Evolutionary conservation across 345 rosid species (phyloP), one percentile per base, ranked within the genome.

Genomic region (Streptanthus diversifolius): DNA sequence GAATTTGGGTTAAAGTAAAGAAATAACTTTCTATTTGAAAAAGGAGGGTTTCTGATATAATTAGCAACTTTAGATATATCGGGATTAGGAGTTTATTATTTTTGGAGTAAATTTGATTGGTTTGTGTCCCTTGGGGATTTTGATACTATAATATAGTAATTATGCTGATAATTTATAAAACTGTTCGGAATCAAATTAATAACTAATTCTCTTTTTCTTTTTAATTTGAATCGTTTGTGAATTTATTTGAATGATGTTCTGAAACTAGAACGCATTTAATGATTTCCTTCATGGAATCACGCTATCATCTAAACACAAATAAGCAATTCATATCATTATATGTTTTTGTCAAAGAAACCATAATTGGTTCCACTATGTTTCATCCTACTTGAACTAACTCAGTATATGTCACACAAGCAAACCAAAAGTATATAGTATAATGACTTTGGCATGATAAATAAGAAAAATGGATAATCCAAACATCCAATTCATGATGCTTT

Each of bases 331-430:
- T 63, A 14, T 33, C 4, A 18, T 19, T 41, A 21, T 11, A 63
- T 54, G 8, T 15, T 33, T 22, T 39, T 12, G n/a, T 55, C 47
- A 72, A 74, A 58, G 64, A 47, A 77, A 73, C 81, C 67, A 83
- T 84, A 81, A 86, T 85, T 86, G 96, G 89, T 69, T 85, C 87
- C 89, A 85, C 87, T 79, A 80, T 78, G 68, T 76, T 76, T 57
- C 24, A 35, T 27, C 48, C 30, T 57, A 63, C 14, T 63, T 63
- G n/a, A 53, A 70, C 60, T 62, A 75, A 63, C 73, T 52, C 51
- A 41, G 51, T 72, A 51, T 27, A 51, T 57, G 66, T 64, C 60
- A 66, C 43, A 74, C 15, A 66, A 47, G 66, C 66, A 29, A 49
- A 57, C 72, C 48, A 66, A 74, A 30, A 33, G 47, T 44, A 22